phyloP scores from a whole-genome alignment of 306 rosid species.

The Gleditsia sinensis region DNA sequence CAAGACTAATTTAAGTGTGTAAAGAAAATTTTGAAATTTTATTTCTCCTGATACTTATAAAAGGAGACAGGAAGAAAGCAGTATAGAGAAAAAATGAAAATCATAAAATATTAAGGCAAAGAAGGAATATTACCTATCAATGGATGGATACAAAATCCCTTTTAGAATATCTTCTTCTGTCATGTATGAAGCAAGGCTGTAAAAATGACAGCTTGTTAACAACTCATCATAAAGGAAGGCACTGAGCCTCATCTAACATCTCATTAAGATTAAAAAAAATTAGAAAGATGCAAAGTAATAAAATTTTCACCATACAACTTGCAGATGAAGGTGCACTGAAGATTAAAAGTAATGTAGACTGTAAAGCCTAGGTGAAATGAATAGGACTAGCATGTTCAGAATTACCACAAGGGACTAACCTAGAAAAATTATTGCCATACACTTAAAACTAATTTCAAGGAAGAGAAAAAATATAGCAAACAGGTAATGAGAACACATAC shows the following conservation, averaged over 20 bases:
- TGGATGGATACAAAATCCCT: conserved; percentile 87
- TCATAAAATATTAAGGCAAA: conserved; percentile 1
- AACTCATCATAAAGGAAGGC: conserved; percentile 30
- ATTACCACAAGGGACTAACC: background rate
- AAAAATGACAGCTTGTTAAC: conserved; percentile 46
- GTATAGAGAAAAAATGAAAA: conserved; percentile 8
- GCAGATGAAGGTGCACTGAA: conserved; percentile 12
- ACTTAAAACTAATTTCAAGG: conserved; percentile 14
- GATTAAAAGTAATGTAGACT: conserved; percentile 3
- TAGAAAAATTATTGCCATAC: background rate
- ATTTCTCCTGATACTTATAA: conserved; percentile 1
- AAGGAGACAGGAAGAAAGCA: background rate
- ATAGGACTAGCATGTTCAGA: conserved; percentile 23
- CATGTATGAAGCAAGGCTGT: conserved; percentile 96
- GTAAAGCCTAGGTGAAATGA: conserved; percentile 19
- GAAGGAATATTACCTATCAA: conserved; percentile 58
- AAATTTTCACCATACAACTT: conserved; percentile 14
- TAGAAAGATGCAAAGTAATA: background rate
- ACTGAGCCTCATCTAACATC: conserved; percentile 6
- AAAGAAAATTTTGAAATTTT: background rate
- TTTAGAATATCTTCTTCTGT: conserved; percentile 72
- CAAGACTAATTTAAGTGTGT: background rate
- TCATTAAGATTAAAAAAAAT: conserved; percentile 8
- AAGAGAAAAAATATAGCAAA: conserved; percentile 10
- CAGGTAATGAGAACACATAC: background rate